Conservation (phyloP, 2,329 filamentous ascomycete species). For the Alternaria arbusti region DNA sequence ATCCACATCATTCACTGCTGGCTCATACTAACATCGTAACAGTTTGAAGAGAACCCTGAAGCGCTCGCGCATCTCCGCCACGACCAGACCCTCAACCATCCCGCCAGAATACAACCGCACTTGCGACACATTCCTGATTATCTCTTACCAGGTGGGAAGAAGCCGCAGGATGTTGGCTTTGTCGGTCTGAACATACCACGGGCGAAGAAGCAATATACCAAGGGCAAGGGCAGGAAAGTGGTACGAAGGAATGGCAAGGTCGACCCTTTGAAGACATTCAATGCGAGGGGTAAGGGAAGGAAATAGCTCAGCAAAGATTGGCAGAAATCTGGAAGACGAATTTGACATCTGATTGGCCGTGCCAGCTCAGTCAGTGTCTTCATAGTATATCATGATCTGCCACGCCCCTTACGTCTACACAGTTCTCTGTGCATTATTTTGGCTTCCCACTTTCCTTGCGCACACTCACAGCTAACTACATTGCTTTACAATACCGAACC, state of each 20-base stretch:
- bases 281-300: slow-evolving; percentile 52
- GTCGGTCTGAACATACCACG: slow-evolving; percentile 65
- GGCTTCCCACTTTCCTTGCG: too few species aligned
- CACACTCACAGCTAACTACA: too few species aligned
- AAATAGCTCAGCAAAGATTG: too few species aligned
- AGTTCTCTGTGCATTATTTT: too few species aligned
- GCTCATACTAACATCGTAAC: slow-evolving; percentile 44
- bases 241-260: slow-evolving; percentile 67
- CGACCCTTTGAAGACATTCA: slow-evolving; percentile 91
- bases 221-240: slow-evolving; percentile 59
- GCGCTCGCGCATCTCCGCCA: slow-evolving; percentile 88
- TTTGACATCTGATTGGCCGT: too few species aligned
- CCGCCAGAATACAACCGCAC: slow-evolving; percentile 84
- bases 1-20: neutral
- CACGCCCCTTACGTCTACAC: too few species aligned
- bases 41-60: slow-evolving; percentile 96
- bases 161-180: slow-evolving; percentile 74
- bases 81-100: slow-evolving; percentile 79
- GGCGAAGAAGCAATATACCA: slow-evolving; percentile 52
- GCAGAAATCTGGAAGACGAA: too few species aligned
- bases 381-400: too few species aligned
- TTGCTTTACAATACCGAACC: too few species aligned
- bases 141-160: slow-evolving; percentile 78
- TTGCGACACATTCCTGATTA: slow-evolving; percentile 89
- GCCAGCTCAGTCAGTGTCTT: too few species aligned